Evolutionary conservation across 2,329 filamentous ascomycete species (phyloP), one percentile per base, ranked within the genome.

Genomic region (Colletotrichum australisinense): DNA sequence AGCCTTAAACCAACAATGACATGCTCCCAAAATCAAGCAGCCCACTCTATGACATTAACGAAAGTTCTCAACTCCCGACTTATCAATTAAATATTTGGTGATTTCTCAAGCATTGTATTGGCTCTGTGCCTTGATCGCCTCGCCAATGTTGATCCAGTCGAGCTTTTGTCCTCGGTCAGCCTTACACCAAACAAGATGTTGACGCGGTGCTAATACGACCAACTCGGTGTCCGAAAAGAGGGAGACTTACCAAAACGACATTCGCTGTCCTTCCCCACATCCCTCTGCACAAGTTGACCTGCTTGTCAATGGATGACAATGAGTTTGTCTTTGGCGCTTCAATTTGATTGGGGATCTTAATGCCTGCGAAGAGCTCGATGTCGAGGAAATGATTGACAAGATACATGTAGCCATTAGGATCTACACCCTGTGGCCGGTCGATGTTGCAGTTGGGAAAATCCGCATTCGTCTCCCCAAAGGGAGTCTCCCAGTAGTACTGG

Each of bases 401-500:
- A 67, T 83, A 84, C 85, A 88, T 85, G 38, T 83, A 83, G 30
- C 80, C 80, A 24, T 80, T 76, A 0, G 84, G 77, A 38, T 83
- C 79, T 26, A 81, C 83, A 0, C 80, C 80, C 0, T 79, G 63
- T 0, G 94, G 94, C 8, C 93, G 88, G 78, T 93, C 87, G 3
- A 94, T 86, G 12, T 84, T 84, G 83, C 94, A 96, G 55, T 88
- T 88, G 78, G 91, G 90, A 78, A 93, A 92, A 19, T 84, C 84
- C 0, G 87, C 81, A 63, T 88, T 83, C 1, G 87, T 89, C 74
- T 91, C 90, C 75, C 93, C 90, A 82, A 88, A 95, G 0, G 89
- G 86, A 57, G 93, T 96, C 80, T 96, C 94, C 84, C 93, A 95
- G 76, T 93, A 88, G 81, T 90, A 91, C 28, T 84, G 82, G 78